Base-by-base conservation (phyloP, 371 early-diverging fungal species). In the Mortierella sp. region DNA sequence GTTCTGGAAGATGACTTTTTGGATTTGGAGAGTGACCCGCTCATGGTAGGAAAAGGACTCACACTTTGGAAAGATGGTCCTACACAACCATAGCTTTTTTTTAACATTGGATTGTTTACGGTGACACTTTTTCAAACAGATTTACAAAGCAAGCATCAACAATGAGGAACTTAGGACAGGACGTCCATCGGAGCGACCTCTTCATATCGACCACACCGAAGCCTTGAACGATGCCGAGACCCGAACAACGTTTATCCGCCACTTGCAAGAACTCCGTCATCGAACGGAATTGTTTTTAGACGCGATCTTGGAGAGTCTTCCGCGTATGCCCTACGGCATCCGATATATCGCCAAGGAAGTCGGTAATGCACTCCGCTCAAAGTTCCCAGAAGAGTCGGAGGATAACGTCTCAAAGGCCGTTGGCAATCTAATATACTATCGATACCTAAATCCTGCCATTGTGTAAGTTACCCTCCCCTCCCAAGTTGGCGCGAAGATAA, bases 361-460 rank as follows among this genome's bases (percentile, higher is more conserved):
- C 52, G 86, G 90, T 50, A 80, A 88, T 4, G 85, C 91, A 14
- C 82, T 98, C 59, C 86, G 89, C 55, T 87, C 83, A 21, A 82
- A 95, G 54, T 97, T 99, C 86, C 92, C 94, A 0, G 82, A 90
- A 2, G 91, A 93, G 65, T 84, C 88, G 6, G 90, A 94, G 48
- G 87, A 87, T 30, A 91, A 90, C 57, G 90, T 96, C 51, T 85
- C 89, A 56, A 90, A 91, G 69, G 88, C 95, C 19, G 91, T 99
- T 39, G 97, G 97, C 9, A 93, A 97, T 70, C 83, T 98, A 67
- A 92, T 99, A 39, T 99, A 97, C 81, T 97, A 97, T 81, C 92
- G 97, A 37, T 98, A 97, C 81, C 89, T 99, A 65, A 97, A 96
- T 80, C 98, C 98, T 19, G 98, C 95, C n/a, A 97, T 99, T 64